Evolutionary conservation across 2,329 filamentous ascomycete genomes (phyloP).

Genomic region (Fusarium cyanostomum): DNA sequence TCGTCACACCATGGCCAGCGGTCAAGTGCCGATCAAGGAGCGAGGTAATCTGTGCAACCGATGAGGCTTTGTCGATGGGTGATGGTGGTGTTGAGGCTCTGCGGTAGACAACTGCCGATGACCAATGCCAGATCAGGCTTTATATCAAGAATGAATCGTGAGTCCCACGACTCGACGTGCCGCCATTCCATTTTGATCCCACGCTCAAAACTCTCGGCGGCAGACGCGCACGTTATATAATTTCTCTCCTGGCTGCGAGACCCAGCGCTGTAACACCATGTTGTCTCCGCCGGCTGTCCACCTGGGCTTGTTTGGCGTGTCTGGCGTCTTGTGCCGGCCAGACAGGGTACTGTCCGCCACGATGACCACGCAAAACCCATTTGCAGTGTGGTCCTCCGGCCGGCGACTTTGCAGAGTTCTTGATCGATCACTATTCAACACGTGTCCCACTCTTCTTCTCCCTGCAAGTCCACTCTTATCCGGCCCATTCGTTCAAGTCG

Average conservation of each 20-base stretch:
- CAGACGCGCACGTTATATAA: slow-evolving; percentile 32
- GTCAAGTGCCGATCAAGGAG: slow-evolving; percentile 16
- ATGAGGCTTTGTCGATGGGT: slow-evolving; percentile 15
- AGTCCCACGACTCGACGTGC: slow-evolving; percentile 6
- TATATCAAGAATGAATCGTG: background rate
- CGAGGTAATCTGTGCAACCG: background rate
- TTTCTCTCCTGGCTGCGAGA: background rate
- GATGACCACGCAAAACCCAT: slow-evolving; percentile 26
- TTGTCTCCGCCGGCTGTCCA: slow-evolving; percentile 2
- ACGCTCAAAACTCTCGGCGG: background rate
- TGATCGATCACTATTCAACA: slow-evolving; percentile 22
- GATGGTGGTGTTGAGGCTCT: slow-evolving; percentile 33
- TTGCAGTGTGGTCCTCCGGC: slow-evolving; percentile 13
- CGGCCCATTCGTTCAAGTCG: slow-evolving; percentile 19
- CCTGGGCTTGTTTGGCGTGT: slow-evolving; percentile 9
- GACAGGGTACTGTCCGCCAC: slow-evolving; percentile 36
- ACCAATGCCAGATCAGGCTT: slow-evolving; percentile 4
- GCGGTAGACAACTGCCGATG: slow-evolving; percentile 28
- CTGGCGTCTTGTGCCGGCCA: slow-evolving; percentile 29
- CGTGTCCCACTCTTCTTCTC: background rate
- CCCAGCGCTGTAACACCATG: slow-evolving; percentile 17
- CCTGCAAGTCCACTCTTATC: slow-evolving; percentile 35
- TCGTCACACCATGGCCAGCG: background rate
- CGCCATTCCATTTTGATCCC: background rate
- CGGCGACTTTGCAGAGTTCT: slow-evolving; percentile 25